Evolutionary conservation across 1,139 yeast species (phyloP), one percentile per base, ranked within the genome.

Genomic region (Kodamaea derodonti): DNA sequence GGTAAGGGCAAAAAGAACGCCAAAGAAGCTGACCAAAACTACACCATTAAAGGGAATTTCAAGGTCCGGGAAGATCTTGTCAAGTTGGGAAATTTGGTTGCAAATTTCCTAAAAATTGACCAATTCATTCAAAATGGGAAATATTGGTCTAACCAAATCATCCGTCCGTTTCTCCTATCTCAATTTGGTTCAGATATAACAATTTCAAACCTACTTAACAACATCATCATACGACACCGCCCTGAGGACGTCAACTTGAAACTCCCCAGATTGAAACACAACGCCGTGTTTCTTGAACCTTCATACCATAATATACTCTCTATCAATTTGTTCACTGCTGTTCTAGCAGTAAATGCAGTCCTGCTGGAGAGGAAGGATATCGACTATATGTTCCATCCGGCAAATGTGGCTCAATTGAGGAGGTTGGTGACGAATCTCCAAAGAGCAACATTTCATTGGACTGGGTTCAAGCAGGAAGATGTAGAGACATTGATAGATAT

Each of bases 401-500:
- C 71, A 0, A 80, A 80, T 45, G 62, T 75, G 29, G 58, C 53
- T 24, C 80, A 79, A 41, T 54, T 81, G 30, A 60, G 81, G 41
- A 55, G 80, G 32, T 64, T 81, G 45, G 69, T 81, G 8, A 69
- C 75, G 2, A 81, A 82, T 47, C 52, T 81, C 29, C 84, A 78
- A 50, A 63, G 81, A 38, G 79, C 84, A 1, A 78, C 88, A 0
- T 80, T 81, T 48, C 79, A 78, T 47, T 82, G 88, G 88, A 78
- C 86, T 2, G 87, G 87, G 0, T 81, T 81, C 47, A 67, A 79
- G 20, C 69, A 68, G 28, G 66, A 63, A 27, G 84, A 79, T 52
- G 62, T 78, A 11, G 74, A 74, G 31, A 66, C 72, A 15, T 59
- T 80, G 48, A 52, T 74, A 3, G 57, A 62, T 27, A 70, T 80